Percentiles rank a stretch among this genome's conserved stretches.
Evolutionary conservation across 148 eudicot species (phyloP).

Genomic region (Pharnaceum exiguum): DNA sequence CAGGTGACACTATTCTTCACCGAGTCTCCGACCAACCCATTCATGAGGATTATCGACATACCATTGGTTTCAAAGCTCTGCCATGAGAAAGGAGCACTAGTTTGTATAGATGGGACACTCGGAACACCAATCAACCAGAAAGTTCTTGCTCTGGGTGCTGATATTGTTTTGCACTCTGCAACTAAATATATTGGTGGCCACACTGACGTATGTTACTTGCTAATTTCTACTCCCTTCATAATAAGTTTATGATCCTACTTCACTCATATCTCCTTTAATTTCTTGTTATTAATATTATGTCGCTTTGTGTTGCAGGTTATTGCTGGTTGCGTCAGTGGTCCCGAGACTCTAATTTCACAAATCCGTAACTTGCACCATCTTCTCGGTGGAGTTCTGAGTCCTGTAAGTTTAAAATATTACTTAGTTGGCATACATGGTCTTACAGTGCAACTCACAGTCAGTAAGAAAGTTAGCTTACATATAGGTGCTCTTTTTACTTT

Average conservation of each 20-base stretch:
- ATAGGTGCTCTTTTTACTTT: not conserved
- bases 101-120: slow-evolving; percentile 87
- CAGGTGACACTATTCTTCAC: slow-evolving; percentile 71
- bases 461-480: no score
- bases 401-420: slow-evolving; percentile 41
- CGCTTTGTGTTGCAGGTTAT: slow-evolving; percentile 50
- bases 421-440: no score
- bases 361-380: slow-evolving; percentile 77
- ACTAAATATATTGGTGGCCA: slow-evolving; percentile 81
- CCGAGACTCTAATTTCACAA: slow-evolving; percentile 46
- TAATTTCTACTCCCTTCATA: no score
- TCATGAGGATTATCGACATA: slow-evolving; percentile 89
- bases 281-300: slow-evolving; percentile 4
- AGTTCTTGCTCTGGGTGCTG: slow-evolving; percentile 87
- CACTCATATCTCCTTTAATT: no score
- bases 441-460: no score
- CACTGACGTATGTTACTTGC: slow-evolving; percentile 55
- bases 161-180: slow-evolving; percentile 71
- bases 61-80: slow-evolving; percentile 81
- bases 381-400: slow-evolving; percentile 88
- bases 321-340: slow-evolving; percentile 84
- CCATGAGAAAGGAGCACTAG: slow-evolving; percentile 79
- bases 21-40: slow-evolving; percentile 94
- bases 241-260: no score
- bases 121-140: slow-evolving; percentile 95